Base-by-base conservation (phyloP, 495 filamentous ascomycete species). In the Penicillium pancosmium region DNA sequence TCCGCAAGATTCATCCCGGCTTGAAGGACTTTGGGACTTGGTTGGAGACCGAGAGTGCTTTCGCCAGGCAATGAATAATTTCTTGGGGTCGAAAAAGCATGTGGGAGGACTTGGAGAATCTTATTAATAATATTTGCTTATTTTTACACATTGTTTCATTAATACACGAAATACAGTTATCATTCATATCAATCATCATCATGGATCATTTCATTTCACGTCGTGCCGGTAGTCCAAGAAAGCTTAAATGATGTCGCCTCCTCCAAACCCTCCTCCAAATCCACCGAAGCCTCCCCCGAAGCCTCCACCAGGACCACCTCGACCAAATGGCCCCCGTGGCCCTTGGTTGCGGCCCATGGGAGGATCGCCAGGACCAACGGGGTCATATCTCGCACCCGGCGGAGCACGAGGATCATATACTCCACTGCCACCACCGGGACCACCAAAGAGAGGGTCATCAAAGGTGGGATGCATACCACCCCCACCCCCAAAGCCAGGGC, bases 401-500 rank as follows among this genome's bases (percentile, higher is more conserved):
- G 83, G 83, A 35, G 75, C 78, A 43, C 77, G 80, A 15, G 74
- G 71, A 58, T 73, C 63, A 59, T 72, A 76, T 4, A 69, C 79
- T 25, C 75, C 75, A 33, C 70, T 73, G 10, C 80, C 80, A 16
- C 76, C 79, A n/a, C 76, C 79, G 11, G 69, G 68, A 0, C 90
- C 91, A 36, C 82, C 84, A 70, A 97, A 97, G 64, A 97, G 71
- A 27, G 91, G 92, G 71, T 98, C 94, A 66, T 97, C 91, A 65
- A 96, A 93, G 0, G 91, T 95, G 0, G 94, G 94, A 73, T 97
- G 90, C 94, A 98, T 98, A 2, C 94, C 94, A 43, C 87, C 83
- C 1, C 85, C 84, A 34, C 75, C 73, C 15, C 80, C 79, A 34
- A 78, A 68, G 2, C 85, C 76, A 55, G 81, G 80, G 11, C 82